Evolutionary conservation across 2,329 filamentous ascomycete species (phyloP), one percentile per base, ranked within the genome.

Genomic region (Tolypocladium inflatum): DNA sequence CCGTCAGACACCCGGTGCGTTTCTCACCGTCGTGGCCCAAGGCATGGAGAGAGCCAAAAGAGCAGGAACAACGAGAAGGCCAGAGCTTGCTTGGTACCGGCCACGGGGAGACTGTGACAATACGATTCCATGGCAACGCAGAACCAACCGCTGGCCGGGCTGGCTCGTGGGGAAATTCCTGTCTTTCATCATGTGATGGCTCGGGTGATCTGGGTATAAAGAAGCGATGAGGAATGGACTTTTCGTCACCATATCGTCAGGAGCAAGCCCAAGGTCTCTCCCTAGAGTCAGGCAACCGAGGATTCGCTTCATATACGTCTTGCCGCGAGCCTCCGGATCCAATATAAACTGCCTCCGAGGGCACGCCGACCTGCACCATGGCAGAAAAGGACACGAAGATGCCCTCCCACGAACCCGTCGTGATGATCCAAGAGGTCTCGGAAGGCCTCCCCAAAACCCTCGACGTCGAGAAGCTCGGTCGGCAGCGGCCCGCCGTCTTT

Each of bases 401-500:
- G 37, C 6, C 57, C n/a, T 61, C 52, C 42, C 51, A 48, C 30
- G 58, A 60, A 57, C 42, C 53, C 23, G 48, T 55, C 30, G 55
- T 60, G 35, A 43, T 56, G 23, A 55, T 55, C n/a, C 58, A 51
- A 37, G 62, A 63, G 55, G 56, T 41, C 26, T 43, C 57, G 38
- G 64, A 66, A 30, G 64, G 66, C 26, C 38, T 56, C 26, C 37
- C 56, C 21, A 52, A 45, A 17, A 19, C 38, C 19, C 55, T 62
- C 17, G 72, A 75, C 50, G 71, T 86, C 53, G 82, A 87, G 61
- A 75, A 75, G 35, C 71, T 87, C 3, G 85, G 85, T 26, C 76
- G 83, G 57, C 76, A 85, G 66, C 74, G 84, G 15, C 85, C 85
- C 2, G 72, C 74, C 6, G 73, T 71, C 41, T 86, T 87, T 66